These are phyloP conservation scores for Didymella keratinophila DNA, from an alignment of 2,329 filamentous ascomycete genomes.

Conservation along the genomic window DNA sequence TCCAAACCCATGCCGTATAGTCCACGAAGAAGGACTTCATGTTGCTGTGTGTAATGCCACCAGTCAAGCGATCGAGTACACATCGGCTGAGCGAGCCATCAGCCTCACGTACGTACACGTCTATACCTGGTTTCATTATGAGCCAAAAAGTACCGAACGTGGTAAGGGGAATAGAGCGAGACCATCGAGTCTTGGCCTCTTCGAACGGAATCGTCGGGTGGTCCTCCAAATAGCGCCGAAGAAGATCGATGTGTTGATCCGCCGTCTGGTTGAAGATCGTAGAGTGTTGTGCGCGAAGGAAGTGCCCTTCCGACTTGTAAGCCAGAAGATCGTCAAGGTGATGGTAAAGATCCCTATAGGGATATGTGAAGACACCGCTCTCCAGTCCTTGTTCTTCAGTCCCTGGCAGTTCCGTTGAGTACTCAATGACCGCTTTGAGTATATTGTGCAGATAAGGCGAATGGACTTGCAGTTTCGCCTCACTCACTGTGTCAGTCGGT, in stretches of 20 bases:
- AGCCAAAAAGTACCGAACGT: constrained; percentile 21
- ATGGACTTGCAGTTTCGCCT: background rate
- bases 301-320: too few species aligned
- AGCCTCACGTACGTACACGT: constrained; percentile 20
- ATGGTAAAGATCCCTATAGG: background rate
- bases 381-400: background rate
- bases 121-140: constrained; percentile 19
- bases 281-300: background rate
- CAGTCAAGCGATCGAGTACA: constrained; percentile 11
- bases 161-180: background rate
- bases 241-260: constrained; percentile 4
- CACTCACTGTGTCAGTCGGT: background rate
- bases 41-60: too few species aligned
- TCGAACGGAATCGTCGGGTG: background rate
- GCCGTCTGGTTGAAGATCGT: background rate
- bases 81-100: constrained; percentile 17
- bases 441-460: background rate
- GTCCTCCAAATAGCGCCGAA: background rate
- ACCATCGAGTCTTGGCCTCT: background rate
- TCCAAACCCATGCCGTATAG: background rate
- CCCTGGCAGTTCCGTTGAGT: background rate
- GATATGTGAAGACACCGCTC: background rate
- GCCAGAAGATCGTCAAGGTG: background rate
- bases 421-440: background rate
- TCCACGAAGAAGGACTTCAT: background rate